Evolutionary conservation across 1,139 yeast genomes (phyloP).

Genomic region (Kodamaea plutei): DNA sequence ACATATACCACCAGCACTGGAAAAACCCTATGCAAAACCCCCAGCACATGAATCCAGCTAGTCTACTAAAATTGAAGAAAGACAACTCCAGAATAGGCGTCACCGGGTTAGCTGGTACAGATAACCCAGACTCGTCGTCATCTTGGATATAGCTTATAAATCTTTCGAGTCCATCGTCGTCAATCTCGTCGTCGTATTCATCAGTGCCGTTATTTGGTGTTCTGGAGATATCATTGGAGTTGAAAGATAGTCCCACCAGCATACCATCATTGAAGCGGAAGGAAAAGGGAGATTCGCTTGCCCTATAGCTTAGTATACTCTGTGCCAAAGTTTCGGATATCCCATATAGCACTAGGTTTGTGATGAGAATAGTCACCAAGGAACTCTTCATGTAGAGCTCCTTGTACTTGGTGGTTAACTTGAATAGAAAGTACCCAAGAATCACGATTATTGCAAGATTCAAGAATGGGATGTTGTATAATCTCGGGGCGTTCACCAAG

Average conservation of each 20-base stretch:
- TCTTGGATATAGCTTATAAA: conserved; percentile 36
- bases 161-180: conserved; percentile 30
- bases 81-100: conserved; percentile 22
- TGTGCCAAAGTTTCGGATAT: conserved; percentile 91
- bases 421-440: conserved; percentile 47
- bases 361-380: conserved; percentile 71
- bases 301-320: conserved; percentile 43
- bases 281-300: conserved; percentile 19
- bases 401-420: conserved; percentile 55
- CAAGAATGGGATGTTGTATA: conserved; percentile 45
- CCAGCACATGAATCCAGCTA: conserved; percentile 84
- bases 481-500: conserved; percentile 31
- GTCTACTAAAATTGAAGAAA: conserved; percentile 61
- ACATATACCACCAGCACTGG: conserved; percentile 86
- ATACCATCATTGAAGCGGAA: conserved; percentile 19
- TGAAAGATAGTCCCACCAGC: conserved; percentile 10
- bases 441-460: conserved; percentile 51
- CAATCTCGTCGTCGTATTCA: conserved; percentile 17
- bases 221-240: conserved; percentile 12
- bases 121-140: conserved; percentile 17
- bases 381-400: conserved; percentile 65
- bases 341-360: conserved; percentile 79
- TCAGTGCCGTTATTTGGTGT: conserved; percentile 17
- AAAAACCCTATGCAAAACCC: conserved; percentile 78
- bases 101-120: conserved; percentile 5